Evolutionary conservation across 352 stramenopile species (phyloP).

Genomic region (Globisporangium polare): DNA sequence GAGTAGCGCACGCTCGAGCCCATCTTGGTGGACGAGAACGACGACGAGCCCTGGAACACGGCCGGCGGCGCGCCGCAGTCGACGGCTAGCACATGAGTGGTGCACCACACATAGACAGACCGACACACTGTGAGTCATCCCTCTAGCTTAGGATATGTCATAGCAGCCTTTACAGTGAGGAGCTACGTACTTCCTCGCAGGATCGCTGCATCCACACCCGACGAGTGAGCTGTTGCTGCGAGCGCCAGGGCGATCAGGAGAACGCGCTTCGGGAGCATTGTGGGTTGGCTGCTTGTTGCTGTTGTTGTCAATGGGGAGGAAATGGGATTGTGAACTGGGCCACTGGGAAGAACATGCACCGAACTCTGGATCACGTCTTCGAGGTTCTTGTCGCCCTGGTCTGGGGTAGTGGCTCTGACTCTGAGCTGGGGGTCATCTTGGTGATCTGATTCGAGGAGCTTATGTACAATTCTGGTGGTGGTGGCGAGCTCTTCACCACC

Average conservation of each 20-base stretch:
- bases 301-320: neutral
- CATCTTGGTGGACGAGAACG: slow-evolving; percentile 29
- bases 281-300: neutral
- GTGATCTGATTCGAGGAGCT: neutral
- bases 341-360: too few species aligned
- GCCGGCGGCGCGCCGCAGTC: slow-evolving; percentile 23
- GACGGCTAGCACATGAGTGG: neutral
- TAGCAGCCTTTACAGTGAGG: neutral
- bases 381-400: neutral
- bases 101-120: neutral
- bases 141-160: too few species aligned
- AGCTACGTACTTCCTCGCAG: slow-evolving; percentile 8
- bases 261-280: neutral
- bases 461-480: neutral
- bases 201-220: neutral
- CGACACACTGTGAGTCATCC: too few species aligned
- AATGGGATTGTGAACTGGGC: neutral
- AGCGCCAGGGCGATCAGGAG: neutral
- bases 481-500: too few species aligned
- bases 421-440: neutral
- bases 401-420: neutral
- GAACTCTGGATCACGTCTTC: neutral
- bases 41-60: slow-evolving; percentile 40
- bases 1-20: slow-evolving; percentile 32
- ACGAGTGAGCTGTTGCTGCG: neutral